Percentiles rank a stretch among this genome's conserved stretches.
Evolutionary conservation across 306 rosid genomes (phyloP).

Genomic region (Alnus glutinosa): DNA sequence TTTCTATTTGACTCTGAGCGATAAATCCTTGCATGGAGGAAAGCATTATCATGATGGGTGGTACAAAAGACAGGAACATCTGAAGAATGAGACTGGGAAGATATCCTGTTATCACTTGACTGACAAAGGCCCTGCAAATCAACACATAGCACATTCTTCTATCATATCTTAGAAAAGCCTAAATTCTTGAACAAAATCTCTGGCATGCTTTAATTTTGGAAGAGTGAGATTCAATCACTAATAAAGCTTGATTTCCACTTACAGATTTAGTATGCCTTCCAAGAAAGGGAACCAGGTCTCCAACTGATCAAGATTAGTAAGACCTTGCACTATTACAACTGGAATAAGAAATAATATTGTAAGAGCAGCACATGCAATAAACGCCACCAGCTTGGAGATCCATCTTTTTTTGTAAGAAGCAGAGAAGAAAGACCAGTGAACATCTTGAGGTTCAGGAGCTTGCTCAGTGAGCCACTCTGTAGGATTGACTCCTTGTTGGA

Average conservation of each 20-base stretch:
- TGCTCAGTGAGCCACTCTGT: slow-evolving; percentile 79
- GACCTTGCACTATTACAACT: slow-evolving; percentile 77
- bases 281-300: slow-evolving; percentile 72
- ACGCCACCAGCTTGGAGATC: slow-evolving; percentile 60
- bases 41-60: slow-evolving; percentile 72
- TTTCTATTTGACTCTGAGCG: slow-evolving; percentile 66
- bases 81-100: slow-evolving; percentile 93
- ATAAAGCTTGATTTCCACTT: slow-evolving; percentile 38
- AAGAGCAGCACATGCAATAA: slow-evolving; percentile 49
- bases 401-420: slow-evolving; percentile 64
- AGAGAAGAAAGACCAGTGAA: slow-evolving; percentile 80
- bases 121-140: slow-evolving; percentile 67
- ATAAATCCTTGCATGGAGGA: slow-evolving; percentile 77
- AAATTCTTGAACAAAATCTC: background rate
- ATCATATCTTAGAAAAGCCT: background rate
- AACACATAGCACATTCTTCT: slow-evolving; percentile 11
- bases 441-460: slow-evolving; percentile 85
- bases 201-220: slow-evolving; percentile 8
- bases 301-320: slow-evolving; percentile 67
- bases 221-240: slow-evolving; percentile 14
- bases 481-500: slow-evolving; percentile 77
- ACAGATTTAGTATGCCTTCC: slow-evolving; percentile 56
- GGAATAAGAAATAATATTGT: slow-evolving; percentile 74
- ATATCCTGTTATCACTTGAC: slow-evolving; percentile 81
- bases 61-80: slow-evolving; percentile 55